Base-by-base conservation (phyloP, 2,329 filamentous ascomycete species). In the Ilyonectria sp. region DNA sequence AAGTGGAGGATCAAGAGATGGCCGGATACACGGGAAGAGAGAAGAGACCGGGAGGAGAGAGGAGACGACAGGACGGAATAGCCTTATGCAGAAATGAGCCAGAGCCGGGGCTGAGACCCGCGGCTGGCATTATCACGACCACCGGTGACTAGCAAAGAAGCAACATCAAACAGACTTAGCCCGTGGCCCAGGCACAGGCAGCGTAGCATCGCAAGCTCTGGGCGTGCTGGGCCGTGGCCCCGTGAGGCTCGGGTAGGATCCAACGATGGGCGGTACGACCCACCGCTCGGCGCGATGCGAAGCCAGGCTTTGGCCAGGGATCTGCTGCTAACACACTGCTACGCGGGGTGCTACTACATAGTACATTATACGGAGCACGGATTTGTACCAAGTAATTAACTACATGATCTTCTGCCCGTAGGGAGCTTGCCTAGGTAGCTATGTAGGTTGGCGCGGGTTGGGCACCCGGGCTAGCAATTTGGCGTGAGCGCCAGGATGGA, bases 41-140 rank as follows among this genome's bases (percentile, higher is more conserved):
- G 47, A 23, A 29, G 21, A 60, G 44, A 37, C 47, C 35, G 9
- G 52, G 21, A 23, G 31, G 56, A 63, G 37, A 9, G 26, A 57
- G 63, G 52, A 68, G 35, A 46, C 47, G 63, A 67, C 56, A 46
- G 23, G 50, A 40, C 67, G 17, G 55, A 67, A 49, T 68, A 60
- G 63, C 29, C 52, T 63, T 55, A 53, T 54, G 61, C 61, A 74
- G 73, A 75, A 75, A 75, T 74, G 73, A 74, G 68, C 68, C 23
- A 50, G 49, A 55, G 37, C 63, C 35, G 44, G 70, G 54, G 46
- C 70, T 71, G 65, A 75, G 73, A 74, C 71, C 73, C 71, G 71
- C 68, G 70, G 63, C 70, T 75, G 70, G 69, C 67, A 65, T 73
- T 75, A 75, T 75, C 73, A 75, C 55, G 67, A 69, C 69, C 60